Evolutionary conservation across 139 green algal genomes (phyloP).

Genomic region (Tetradesmus obliquus): DNA sequence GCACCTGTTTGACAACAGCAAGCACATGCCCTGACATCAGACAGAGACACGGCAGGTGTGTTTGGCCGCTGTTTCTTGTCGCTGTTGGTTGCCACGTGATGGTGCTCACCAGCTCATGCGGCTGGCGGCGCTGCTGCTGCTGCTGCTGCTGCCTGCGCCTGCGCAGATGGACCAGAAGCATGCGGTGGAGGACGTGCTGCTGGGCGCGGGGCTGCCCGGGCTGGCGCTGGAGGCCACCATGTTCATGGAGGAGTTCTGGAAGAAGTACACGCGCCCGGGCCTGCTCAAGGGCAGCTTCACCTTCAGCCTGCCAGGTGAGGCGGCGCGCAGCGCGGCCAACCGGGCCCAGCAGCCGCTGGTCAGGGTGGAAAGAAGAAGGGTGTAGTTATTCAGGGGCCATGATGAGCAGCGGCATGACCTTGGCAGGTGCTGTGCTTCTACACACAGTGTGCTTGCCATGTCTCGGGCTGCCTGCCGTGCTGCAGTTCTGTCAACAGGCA

Average conservation of each 20-base stretch:
- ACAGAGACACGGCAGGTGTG: too few relatives aligned
- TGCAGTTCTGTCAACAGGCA: too few relatives aligned
- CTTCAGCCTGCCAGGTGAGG: constrained; percentile 45
- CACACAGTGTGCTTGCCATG: too few relatives aligned
- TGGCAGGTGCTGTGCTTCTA: too few relatives aligned
- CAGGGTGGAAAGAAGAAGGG: neutral
- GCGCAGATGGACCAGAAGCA: constrained; percentile 64
- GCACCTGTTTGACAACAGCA: neutral
- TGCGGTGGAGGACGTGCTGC: constrained; percentile 36
- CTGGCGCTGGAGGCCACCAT: constrained; percentile 52
- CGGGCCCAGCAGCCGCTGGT: neutral
- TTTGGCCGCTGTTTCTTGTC: too few relatives aligned
- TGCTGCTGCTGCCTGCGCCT: neutral
- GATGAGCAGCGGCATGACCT: too few relatives aligned
- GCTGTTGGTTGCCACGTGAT: too few relatives aligned
- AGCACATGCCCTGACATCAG: neutral
- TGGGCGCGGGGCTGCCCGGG: neutral
- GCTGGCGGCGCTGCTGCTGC: neutral
- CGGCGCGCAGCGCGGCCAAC: neutral
- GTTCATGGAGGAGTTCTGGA: constrained; percentile 70
- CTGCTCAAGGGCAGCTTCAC: constrained; percentile 58
- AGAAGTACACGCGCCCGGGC: constrained; percentile 60
- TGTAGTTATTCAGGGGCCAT: neutral
- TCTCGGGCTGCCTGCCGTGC: too few relatives aligned
- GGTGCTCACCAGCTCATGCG: neutral